A percentile compares a stretch with the other conserved stretches of the same genome.
Conservation (phyloP, 768 basidiomycete genomes). For the Termitomyces sp. region DNA sequence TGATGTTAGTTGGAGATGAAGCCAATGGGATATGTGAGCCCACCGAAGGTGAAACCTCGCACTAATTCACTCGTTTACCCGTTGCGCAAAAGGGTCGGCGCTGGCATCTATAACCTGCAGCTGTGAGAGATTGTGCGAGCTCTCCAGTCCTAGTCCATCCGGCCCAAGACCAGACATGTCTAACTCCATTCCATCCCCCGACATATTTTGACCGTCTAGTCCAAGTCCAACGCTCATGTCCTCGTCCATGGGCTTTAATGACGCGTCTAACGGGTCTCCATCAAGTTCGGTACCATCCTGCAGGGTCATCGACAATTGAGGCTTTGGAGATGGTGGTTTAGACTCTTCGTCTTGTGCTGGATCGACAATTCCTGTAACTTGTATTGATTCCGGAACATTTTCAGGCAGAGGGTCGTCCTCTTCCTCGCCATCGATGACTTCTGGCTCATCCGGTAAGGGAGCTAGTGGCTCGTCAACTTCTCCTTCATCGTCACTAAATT, state of each 20-base stretch:
- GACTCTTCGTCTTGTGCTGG: conserved; percentile 44
- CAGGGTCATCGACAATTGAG: conserved; percentile 53
- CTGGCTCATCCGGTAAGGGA: conserved; percentile 73
- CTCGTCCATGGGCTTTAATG: conserved; percentile 50
- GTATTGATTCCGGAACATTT: conserved; percentile 27
- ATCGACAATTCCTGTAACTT: conserved; percentile 22
- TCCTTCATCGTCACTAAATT: conserved; percentile 85
- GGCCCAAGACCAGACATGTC: conserved; percentile 63
- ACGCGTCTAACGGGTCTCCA: conserved; percentile 42
- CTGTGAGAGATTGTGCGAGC: conserved; percentile 48
- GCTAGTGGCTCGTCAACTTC: conserved; percentile 75
- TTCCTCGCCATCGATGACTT: conserved; percentile 69
- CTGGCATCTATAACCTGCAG: conserved; percentile 54
- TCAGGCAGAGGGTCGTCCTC: conserved; percentile 57
- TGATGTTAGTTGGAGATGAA: not conserved
- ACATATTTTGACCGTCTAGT: conserved; percentile 29
- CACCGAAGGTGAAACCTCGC: not conserved
- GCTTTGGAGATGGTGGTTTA: conserved; percentile 64
- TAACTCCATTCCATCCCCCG: conserved; percentile 40
- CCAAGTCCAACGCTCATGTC: conserved; percentile 34
- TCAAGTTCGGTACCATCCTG: conserved; percentile 39
- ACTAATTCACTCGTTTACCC: conserved; percentile 8
- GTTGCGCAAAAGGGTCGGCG: conserved; percentile 52
- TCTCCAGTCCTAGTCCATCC: conserved; percentile 55
- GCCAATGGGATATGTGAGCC: not conserved